These are phyloP conservation scores for Podaxis mareebaensis DNA, from an alignment of 768 basidiomycete genomes.

Conservation along the genomic window DNA sequence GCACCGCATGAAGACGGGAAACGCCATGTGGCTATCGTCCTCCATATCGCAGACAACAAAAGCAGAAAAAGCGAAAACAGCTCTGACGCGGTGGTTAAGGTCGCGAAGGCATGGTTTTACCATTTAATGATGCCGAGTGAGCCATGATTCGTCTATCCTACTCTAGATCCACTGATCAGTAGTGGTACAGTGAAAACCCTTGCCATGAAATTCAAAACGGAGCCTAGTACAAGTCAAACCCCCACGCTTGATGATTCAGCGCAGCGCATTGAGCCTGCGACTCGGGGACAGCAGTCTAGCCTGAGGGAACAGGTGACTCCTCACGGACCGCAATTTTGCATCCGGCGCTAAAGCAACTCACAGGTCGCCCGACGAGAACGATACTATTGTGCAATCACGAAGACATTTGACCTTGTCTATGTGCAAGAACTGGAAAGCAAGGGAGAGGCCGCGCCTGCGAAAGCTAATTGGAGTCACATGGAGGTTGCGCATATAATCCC, in stretches of 20 bases:
- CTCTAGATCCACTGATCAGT: neutral
- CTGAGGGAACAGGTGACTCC: neutral
- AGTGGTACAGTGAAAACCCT: neutral
- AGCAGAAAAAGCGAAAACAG: neutral
- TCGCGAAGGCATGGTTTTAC: conserved; percentile 23
- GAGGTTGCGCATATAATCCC: too few species aligned
- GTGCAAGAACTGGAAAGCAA: conserved; percentile 5
- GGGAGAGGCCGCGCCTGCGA: neutral
- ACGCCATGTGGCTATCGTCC: conserved; percentile 23
- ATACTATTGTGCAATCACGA: conserved; percentile 21
- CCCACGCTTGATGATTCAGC: neutral
- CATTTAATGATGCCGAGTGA: conserved; percentile 21
- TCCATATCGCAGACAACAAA: conserved; percentile 22
- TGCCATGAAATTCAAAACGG: neutral
- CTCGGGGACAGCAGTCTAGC: neutral
- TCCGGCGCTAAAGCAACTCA: neutral
- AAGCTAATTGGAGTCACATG: neutral
- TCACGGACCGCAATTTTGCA: neutral
- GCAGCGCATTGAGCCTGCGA: neutral
- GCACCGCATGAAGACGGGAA: conserved; percentile 20
- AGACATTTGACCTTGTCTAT: conserved; percentile 20
- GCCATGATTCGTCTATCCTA: neutral
- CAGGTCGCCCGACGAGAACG: conserved; percentile 20
- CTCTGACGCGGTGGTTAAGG: conserved; percentile 14
- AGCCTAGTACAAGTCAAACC: conserved; percentile 4